A percentile compares a stretch with the other conserved stretches of the same genome.
Conservation (phyloP, 345 rosid genomes). For the Ailanthus altissimus region DNA sequence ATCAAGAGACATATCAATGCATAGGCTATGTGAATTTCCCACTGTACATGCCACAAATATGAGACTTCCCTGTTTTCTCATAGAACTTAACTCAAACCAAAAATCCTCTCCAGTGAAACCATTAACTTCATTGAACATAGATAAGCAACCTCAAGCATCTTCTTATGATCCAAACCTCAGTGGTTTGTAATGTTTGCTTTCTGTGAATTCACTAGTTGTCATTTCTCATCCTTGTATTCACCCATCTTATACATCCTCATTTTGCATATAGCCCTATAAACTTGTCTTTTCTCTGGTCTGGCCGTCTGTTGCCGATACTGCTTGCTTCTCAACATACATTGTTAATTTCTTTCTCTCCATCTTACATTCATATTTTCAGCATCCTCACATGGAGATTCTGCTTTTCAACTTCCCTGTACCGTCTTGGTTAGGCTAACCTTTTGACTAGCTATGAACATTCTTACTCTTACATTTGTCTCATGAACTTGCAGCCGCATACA, state of each 20-base stretch:
- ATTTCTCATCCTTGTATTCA: background rate
- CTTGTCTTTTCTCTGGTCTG: background rate
- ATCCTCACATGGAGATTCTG: background rate
- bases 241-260: background rate
- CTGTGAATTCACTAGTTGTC: background rate
- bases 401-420: background rate
- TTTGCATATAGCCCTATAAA: background rate
- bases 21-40: constrained; percentile 1
- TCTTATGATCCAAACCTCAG: background rate
- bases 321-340: constrained; percentile 5
- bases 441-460: background rate
- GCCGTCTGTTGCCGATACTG: background rate
- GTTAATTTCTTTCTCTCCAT: background rate
- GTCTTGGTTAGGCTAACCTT: no score
- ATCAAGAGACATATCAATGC: background rate
- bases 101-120: background rate
- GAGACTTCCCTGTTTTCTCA: background rate
- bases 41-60: background rate
- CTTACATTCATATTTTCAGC: background rate
- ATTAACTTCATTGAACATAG: background rate
- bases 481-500: background rate
- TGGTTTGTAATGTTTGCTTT: background rate
- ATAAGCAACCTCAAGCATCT: background rate
- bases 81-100: background rate
- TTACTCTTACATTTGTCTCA: background rate